Evolutionary conservation across 176 grass and related monocot species (phyloP).

Genomic region (Hyparrhenia diplandra): DNA sequence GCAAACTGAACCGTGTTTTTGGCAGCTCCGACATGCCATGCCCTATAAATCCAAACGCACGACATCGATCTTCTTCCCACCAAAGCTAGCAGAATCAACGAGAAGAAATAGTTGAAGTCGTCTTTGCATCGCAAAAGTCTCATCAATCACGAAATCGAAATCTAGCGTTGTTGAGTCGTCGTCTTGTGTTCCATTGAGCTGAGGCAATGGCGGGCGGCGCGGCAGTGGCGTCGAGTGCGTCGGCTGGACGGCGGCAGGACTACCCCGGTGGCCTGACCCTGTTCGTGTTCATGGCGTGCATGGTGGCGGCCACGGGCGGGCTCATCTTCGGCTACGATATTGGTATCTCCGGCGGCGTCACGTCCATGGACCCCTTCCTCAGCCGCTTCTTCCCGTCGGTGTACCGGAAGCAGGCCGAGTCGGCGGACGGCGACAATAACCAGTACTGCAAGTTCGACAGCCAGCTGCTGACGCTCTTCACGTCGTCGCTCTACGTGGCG

Average conservation of each 20-base stretch:
- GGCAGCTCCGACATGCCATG: no score
- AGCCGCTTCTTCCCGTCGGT: constrained; percentile 61
- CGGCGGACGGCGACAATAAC: constrained; percentile 28
- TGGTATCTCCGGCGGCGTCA: constrained; percentile 54
- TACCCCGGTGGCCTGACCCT: constrained; percentile 30
- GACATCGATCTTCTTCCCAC: no score
- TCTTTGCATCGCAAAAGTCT: background rate
- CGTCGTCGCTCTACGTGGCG: constrained; percentile 54
- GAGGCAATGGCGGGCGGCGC: constrained; percentile 19
- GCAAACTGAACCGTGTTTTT: no score
- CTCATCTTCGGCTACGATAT: constrained; percentile 50
- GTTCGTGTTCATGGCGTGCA: constrained; percentile 30
- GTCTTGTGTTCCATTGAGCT: background rate
- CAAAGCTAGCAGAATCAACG: background rate
- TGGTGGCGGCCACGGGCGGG: constrained; percentile 13
- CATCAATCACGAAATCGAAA: background rate
- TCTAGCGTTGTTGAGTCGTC: background rate
- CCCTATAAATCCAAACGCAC: no score
- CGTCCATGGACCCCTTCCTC: constrained; percentile 67
- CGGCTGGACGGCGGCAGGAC: constrained; percentile 2
- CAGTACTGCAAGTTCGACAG: constrained; percentile 81
- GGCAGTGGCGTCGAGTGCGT: background rate
- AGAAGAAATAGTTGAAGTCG: background rate
- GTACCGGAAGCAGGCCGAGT: constrained; percentile 31
- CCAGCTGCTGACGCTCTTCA: constrained; percentile 50